phyloP scores from a whole-genome alignment of 768 basidiomycete genomes.

The Leucosporidium yakuticum region DNA sequence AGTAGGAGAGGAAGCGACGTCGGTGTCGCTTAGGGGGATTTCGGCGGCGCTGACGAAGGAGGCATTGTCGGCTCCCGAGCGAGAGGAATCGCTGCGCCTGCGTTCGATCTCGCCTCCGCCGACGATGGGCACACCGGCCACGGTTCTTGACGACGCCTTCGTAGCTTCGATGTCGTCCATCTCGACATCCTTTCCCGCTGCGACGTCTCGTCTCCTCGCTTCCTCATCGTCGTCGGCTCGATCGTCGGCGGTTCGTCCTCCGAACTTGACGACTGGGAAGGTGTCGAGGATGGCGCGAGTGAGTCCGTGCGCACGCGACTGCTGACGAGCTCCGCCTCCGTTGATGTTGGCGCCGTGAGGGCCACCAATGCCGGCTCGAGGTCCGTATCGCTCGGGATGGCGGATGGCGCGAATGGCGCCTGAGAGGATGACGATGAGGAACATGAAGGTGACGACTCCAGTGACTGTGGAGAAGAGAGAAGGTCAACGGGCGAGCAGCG shows the following conservation, averaged over 20 bases:
- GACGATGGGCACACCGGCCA: neutral
- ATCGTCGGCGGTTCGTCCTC: conserved; percentile 33
- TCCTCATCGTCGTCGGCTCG: conserved; percentile 29
- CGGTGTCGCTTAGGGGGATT: neutral
- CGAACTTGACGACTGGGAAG: conserved; percentile 88
- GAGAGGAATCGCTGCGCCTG: conserved; percentile 32
- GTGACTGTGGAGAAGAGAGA: conserved; percentile 3
- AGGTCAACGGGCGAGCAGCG: neutral
- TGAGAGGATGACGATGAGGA: conserved; percentile 74
- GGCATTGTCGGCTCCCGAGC: neutral
- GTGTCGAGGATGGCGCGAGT: conserved; percentile 91
- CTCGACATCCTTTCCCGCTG: conserved; percentile 2
- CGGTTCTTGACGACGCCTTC: neutral
- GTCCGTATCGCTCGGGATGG: conserved; percentile 87
- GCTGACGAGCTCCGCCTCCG: conserved; percentile 50
- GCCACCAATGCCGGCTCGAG: conserved; percentile 49
- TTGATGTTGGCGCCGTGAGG: conserved; percentile 38
- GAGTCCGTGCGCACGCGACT: conserved; percentile 71
- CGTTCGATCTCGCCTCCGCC: neutral
- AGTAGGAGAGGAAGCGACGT: neutral
- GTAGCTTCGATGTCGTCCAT: neutral
- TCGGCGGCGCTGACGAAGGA: neutral
- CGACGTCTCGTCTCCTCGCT: conserved; percentile 9
- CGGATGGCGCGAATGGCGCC: conserved; percentile 77
- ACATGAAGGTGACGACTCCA: conserved; percentile 62